Conservation (phyloP, 2,329 filamentous ascomycete species). For the Rosellinia necatrix region DNA sequence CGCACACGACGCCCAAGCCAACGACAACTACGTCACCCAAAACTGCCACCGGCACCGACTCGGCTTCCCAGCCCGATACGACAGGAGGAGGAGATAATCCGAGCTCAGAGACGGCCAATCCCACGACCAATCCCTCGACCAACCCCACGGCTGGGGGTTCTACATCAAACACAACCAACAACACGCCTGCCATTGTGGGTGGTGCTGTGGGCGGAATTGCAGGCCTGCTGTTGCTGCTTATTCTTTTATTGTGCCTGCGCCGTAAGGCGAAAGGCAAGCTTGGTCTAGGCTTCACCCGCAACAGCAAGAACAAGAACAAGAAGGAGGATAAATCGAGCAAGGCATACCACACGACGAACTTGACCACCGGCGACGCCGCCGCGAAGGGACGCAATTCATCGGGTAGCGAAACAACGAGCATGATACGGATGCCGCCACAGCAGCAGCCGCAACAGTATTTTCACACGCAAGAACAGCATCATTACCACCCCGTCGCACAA, state of each 20-base stretch:
- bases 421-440: not conserved
- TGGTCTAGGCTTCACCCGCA: conserved; percentile 28
- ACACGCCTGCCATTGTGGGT: conserved; percentile 39
- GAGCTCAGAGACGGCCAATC: not conserved
- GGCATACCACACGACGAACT: conserved; percentile 15
- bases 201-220: conserved; percentile 39
- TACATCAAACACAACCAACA: conserved; percentile 6
- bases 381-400: conserved; percentile 20
- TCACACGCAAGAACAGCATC: conserved; percentile 8
- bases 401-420: conserved; percentile 14
- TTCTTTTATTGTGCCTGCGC: conserved; percentile 31
- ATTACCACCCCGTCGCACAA: conserved; percentile 20
- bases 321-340: conserved; percentile 25
- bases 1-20: conserved; percentile 25
- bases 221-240: conserved; percentile 34
- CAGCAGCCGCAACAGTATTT: conserved; percentile 6
- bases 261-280: conserved; percentile 23
- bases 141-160: not conserved
- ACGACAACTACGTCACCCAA: conserved; percentile 18
- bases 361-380: not conserved
- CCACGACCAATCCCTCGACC: not conserved
- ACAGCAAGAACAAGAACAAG: conserved; percentile 32
- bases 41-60: conserved; percentile 4
- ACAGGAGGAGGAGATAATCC: conserved; percentile 4
- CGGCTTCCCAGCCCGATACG: not conserved